Conservation (phyloP, 139 green algal genomes). For the Picochlorum costavermella region DNA sequence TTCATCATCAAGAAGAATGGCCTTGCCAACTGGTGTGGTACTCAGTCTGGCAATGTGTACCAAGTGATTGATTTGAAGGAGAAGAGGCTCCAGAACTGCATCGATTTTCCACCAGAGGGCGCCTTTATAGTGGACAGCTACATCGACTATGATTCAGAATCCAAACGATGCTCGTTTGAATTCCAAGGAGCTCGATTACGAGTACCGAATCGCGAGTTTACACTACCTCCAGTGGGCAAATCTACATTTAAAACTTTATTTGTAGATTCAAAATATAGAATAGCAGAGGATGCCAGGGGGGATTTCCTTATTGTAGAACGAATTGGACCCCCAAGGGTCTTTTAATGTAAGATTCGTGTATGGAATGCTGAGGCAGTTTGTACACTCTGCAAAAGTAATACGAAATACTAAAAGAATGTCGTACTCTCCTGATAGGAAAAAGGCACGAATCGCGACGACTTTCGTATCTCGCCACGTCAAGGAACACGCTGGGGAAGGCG, state of each 20-base stretch:
- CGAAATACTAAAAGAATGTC: too few species aligned
- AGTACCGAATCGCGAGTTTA: slow-evolving; percentile 30
- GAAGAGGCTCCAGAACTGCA: slow-evolving; percentile 70
- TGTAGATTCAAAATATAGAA: slow-evolving; percentile 50
- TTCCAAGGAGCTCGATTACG: slow-evolving; percentile 58
- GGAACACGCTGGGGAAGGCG: too few species aligned
- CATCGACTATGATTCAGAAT: slow-evolving; percentile 28
- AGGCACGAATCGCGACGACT: too few species aligned
- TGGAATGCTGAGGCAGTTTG: not conserved
- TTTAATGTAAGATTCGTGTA: slow-evolving; percentile 10
- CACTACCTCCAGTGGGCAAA: slow-evolving; percentile 69
- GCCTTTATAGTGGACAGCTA: slow-evolving; percentile 70
- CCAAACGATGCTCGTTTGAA: slow-evolving; percentile 53
- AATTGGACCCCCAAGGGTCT: slow-evolving; percentile 49
- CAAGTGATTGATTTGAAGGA: slow-evolving; percentile 73
- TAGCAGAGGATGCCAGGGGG: slow-evolving; percentile 67
- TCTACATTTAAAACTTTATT: slow-evolving; percentile 84
- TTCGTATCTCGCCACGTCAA: too few species aligned
- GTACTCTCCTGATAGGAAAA: too few species aligned
- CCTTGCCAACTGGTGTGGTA: slow-evolving; percentile 49
- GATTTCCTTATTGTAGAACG: slow-evolving; percentile 62
- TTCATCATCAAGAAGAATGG: slow-evolving; percentile 77
- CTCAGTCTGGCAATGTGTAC: slow-evolving; percentile 62
- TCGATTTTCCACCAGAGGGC: slow-evolving; percentile 76
- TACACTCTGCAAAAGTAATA: not conserved